These are phyloP conservation scores for Candida dubliniensis DNA, from an alignment of 1,139 yeast species.

Conservation along the genomic window DNA sequence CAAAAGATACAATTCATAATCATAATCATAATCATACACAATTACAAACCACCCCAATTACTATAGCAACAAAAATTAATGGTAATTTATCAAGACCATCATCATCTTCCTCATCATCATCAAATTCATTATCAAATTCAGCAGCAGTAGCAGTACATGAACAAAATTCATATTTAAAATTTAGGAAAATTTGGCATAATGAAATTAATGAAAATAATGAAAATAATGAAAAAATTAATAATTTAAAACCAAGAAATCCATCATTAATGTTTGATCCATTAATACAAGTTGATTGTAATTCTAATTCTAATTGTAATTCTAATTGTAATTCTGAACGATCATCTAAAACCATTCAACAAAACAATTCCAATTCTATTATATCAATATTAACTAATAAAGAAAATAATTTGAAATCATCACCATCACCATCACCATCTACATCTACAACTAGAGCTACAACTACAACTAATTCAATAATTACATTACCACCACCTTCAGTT, in stretches of 20 bases:
- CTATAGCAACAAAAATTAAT: too few species aligned
- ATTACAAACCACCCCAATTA: too few species aligned
- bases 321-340: too few species aligned
- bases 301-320: too few species aligned
- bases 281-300: too few species aligned
- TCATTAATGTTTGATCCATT: conserved; percentile 40
- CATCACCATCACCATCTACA: not conserved
- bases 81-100: not conserved
- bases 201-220: conserved; percentile 11
- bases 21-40: conserved; percentile 3
- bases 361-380: too few species aligned
- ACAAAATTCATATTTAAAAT: conserved; percentile 33
- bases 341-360: too few species aligned
- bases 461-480: not conserved
- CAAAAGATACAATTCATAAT: conserved; percentile 8
- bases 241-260: conserved; percentile 32
- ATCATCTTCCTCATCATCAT: conserved; percentile 1
- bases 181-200: conserved; percentile 42
- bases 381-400: too few species aligned
- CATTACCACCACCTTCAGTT: conserved; percentile 9
- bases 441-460: not conserved
- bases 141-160: conserved; percentile 4
- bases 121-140: not conserved
- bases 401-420: not conserved
- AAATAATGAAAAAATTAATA: conserved; percentile 10